Percentiles rank a stretch among this genome's conserved stretches.
Evolutionary conservation across 2,329 filamentous ascomycete genomes (phyloP).

Genomic region (Xylaria polymorpha): DNA sequence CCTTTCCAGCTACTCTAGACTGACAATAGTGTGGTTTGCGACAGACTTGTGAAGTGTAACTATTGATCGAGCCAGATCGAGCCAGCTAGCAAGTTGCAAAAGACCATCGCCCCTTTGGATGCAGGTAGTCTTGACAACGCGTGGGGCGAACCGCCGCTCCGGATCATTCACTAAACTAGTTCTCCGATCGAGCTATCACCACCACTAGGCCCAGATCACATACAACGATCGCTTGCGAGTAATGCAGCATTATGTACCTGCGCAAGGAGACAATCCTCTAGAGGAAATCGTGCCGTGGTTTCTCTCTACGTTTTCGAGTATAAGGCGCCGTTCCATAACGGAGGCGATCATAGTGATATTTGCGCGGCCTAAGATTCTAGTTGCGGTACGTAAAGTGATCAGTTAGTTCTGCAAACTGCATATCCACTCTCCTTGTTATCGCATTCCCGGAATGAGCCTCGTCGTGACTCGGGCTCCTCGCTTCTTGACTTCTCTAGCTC

Average conservation of each 20-base stretch:
- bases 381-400: neutral
- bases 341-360: neutral
- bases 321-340: neutral
- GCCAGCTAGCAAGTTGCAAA: neutral
- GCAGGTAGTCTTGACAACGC: neutral
- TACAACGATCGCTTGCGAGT: neutral
- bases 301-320: neutral
- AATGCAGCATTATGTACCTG: neutral
- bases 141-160: slow-evolving; percentile 4
- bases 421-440: neutral
- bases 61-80: neutral
- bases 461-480: neutral
- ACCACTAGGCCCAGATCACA: neutral
- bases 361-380: neutral
- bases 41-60: neutral
- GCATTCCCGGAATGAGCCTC: neutral
- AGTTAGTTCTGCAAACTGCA: neutral
- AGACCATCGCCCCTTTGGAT: neutral
- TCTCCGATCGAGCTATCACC: neutral
- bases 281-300: neutral
- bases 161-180: neutral
- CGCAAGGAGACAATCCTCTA: neutral
- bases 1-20: neutral
- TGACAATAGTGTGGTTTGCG: neutral
- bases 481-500: neutral